Conservation (phyloP, 495 filamentous ascomycete genomes). For the Lophiotrema nucula region DNA sequence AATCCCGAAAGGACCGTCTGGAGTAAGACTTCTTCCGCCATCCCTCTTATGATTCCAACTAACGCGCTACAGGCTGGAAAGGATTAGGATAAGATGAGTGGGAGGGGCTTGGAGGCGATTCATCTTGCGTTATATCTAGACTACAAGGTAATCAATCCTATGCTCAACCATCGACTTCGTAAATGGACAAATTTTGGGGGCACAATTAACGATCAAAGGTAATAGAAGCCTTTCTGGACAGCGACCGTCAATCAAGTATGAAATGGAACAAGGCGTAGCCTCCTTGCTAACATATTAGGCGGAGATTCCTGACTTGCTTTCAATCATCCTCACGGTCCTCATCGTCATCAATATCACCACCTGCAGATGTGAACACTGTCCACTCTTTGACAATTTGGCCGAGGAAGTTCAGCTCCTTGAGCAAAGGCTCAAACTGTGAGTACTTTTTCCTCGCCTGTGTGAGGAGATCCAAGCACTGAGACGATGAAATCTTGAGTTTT, state of each 20-base stretch:
- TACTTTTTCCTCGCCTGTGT: conserved; percentile 8
- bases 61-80: conserved; percentile 4
- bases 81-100: background rate
- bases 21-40: conserved; percentile 54
- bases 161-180: too few relatives aligned
- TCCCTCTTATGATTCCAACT: background rate
- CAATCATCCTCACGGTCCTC: conserved; percentile 2
- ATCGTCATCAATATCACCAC: conserved; percentile 1
- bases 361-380: conserved; percentile 3
- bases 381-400: conserved; percentile 4
- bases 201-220: too few relatives aligned
- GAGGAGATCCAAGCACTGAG: conserved; percentile 7
- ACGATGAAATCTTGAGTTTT: conserved; percentile 2
- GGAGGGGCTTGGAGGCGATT: too few relatives aligned
- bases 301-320: background rate
- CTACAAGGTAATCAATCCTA: too few relatives aligned
- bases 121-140: background rate
- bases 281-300: too few relatives aligned
- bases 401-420: conserved; percentile 16
- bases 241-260: too few relatives aligned
- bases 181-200: too few relatives aligned
- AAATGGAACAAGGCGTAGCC: background rate
- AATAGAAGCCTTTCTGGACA: too few relatives aligned
- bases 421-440: conserved; percentile 9
- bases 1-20: conserved; percentile 60